Conservation (phyloP, 352 stramenopile species). For the Pythium volutum region DNA sequence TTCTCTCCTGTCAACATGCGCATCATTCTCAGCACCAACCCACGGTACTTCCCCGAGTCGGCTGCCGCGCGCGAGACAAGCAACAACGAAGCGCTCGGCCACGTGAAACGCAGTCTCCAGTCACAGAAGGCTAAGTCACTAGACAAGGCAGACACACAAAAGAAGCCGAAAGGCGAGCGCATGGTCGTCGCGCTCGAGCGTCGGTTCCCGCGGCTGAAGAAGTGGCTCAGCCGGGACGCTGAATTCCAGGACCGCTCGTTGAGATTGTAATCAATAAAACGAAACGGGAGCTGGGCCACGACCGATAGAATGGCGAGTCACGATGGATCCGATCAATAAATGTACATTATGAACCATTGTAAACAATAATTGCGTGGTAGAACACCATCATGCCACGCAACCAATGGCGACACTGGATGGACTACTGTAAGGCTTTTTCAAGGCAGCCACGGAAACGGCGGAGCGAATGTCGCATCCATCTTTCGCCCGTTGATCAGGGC, state of each 20-base stretch:
- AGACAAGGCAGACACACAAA: background rate
- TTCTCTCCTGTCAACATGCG: too few relatives aligned
- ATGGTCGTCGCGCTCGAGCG: background rate
- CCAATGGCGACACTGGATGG: too few relatives aligned
- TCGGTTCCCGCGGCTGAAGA: background rate
- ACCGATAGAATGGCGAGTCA: too few relatives aligned
- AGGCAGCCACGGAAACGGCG: too few relatives aligned
- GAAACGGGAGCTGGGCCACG: too few relatives aligned
- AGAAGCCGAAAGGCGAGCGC: background rate
- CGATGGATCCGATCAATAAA: too few relatives aligned
- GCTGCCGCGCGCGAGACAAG: background rate
- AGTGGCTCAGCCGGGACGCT: constrained; percentile 4
- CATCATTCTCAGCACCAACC: constrained; percentile 6
- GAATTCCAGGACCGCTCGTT: background rate
- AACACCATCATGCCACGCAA: too few relatives aligned
- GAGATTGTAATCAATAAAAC: background rate
- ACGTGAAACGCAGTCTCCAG: background rate
- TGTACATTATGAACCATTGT: too few relatives aligned
- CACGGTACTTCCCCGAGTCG: background rate
- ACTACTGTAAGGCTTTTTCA: too few relatives aligned
- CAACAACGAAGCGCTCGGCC: background rate
- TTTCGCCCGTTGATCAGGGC: too few relatives aligned
- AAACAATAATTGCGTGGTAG: too few relatives aligned
- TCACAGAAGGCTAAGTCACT: background rate
- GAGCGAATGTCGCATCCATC: too few relatives aligned